Conservation (phyloP, 1,284 basidiomycete species). For the Sporisorium reilianum region DNA sequence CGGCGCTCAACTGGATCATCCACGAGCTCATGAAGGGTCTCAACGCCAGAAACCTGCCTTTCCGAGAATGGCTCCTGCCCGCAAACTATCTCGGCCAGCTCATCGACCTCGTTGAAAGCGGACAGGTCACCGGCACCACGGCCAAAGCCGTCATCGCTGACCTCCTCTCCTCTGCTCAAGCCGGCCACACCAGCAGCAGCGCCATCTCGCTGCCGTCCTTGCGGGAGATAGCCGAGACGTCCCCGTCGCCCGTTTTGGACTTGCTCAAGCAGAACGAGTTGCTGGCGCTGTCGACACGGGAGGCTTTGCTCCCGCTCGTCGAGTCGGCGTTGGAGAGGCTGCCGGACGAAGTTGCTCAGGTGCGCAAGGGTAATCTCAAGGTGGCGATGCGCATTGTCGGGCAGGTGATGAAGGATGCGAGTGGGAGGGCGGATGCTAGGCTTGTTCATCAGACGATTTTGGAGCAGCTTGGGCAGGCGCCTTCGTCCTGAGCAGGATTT, state of each 20-base stretch:
- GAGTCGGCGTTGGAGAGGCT: conserved; percentile 76
- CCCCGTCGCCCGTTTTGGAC: conserved; percentile 33
- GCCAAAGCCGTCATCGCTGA: conserved; percentile 64
- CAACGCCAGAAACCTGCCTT: conserved; percentile 49
- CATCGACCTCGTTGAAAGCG: conserved; percentile 79
- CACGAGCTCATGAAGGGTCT: conserved; percentile 61
- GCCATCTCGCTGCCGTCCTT: conserved; percentile 14
- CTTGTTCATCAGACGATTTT: conserved; percentile 43
- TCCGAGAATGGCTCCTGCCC: conserved; percentile 44
- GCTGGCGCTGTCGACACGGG: conserved; percentile 35
- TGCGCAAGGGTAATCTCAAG: conserved; percentile 80
- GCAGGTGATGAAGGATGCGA: conserved; percentile 85
- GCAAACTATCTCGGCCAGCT: conserved; percentile 79
- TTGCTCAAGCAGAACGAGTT: conserved; percentile 30
- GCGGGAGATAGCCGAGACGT: conserved; percentile 4
- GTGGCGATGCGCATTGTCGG: conserved; percentile 90
- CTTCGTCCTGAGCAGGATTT: conserved; percentile 3
- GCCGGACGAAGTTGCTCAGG: conserved; percentile 79
- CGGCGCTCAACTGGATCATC: conserved; percentile 82
- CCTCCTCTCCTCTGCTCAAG: conserved; percentile 36
- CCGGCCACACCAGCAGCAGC: neutral
- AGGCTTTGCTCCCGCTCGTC: conserved; percentile 72
- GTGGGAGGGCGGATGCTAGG: conserved; percentile 80
- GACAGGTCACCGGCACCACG: conserved; percentile 75
- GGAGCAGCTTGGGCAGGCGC: conserved; percentile 23